Evolutionary conservation across 768 basidiomycete species (phyloP).

Genomic region (Pleurotus eryngii): DNA sequence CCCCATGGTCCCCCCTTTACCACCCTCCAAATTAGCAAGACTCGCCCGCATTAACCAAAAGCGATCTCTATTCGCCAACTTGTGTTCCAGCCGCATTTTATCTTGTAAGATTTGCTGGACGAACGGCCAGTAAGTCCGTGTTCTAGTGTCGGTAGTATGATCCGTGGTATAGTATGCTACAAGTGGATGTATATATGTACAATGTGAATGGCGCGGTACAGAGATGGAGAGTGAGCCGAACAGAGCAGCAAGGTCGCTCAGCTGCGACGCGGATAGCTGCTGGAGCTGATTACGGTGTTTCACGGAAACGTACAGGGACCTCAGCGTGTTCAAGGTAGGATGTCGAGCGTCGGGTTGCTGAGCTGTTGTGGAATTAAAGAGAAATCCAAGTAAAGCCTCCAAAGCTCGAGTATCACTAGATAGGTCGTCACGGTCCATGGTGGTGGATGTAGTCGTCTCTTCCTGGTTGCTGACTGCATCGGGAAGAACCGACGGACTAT

Average conservation of each 20-base stretch:
- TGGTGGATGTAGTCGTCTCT: no score
- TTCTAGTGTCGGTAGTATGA: constrained; percentile 10
- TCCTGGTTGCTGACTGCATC: background rate
- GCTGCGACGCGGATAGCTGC: constrained; percentile 31
- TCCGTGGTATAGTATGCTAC: constrained; percentile 19
- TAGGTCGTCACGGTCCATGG: no score
- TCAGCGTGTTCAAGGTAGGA: constrained; percentile 30
- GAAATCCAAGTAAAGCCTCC: constrained; percentile 18
- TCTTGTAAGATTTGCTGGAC: constrained; percentile 41
- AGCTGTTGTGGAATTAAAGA: constrained; percentile 15
- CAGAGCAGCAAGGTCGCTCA: constrained; percentile 42
- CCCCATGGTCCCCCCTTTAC: background rate
- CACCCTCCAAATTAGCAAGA: constrained; percentile 21
- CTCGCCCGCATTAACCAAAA: constrained; percentile 61
- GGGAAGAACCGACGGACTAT: background rate
- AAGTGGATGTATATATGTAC: constrained; percentile 28
- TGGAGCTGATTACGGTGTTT: constrained; percentile 30
- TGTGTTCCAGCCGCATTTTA: constrained; percentile 34
- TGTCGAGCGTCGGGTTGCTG: constrained; percentile 12
- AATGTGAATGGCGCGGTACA: constrained; percentile 9
- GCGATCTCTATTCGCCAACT: constrained; percentile 35
- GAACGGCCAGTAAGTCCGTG: constrained; percentile 44
- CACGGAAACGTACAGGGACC: constrained; percentile 34
- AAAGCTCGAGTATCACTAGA: constrained; percentile 8
- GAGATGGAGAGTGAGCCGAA: constrained; percentile 48